Percentiles rank a stretch among this genome's conserved stretches.
Conservation (phyloP, 2,329 filamentous ascomycete species). For the Trichoderma hamatum region DNA sequence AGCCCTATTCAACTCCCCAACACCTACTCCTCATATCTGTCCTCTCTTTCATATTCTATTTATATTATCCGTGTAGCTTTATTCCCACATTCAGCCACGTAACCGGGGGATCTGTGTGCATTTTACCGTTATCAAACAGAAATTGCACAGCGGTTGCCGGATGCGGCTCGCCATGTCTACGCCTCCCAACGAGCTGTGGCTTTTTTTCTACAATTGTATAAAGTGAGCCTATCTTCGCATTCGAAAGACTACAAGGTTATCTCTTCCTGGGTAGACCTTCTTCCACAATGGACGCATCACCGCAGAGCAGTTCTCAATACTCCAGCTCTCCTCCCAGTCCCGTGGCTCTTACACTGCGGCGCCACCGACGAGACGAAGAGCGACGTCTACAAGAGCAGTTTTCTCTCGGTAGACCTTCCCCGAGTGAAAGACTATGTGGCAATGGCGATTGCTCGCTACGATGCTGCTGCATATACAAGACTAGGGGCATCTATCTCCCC, state of each 20-base stretch:
- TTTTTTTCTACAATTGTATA: background rate
- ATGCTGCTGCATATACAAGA: slow-evolving; percentile 17
- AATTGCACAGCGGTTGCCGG: background rate
- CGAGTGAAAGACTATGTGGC: slow-evolving; percentile 30
- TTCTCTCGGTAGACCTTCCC: slow-evolving; percentile 31
- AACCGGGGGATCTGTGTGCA: background rate
- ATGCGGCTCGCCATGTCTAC: slow-evolving; percentile 19
- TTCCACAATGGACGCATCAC: background rate
- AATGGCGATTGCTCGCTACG: slow-evolving; percentile 29
- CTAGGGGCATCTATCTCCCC: background rate
- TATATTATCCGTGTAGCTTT: no score
- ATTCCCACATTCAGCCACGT: background rate
- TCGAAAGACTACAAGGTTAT: background rate
- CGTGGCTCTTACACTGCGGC: slow-evolving; percentile 24
- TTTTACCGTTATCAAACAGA: background rate
- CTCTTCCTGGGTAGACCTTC: background rate
- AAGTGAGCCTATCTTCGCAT: background rate
- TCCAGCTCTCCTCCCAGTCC: slow-evolving; percentile 10
- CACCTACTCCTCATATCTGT: background rate
- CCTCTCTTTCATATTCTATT: background rate
- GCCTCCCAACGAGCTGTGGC: background rate
- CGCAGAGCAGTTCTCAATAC: background rate
- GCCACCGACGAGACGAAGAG: slow-evolving; percentile 26
- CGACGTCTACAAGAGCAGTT: slow-evolving; percentile 29
- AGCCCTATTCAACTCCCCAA: background rate